Evolutionary conservation across 371 early-diverging fungal genomes (phyloP).

Genomic region (Smittium culicis): DNA sequence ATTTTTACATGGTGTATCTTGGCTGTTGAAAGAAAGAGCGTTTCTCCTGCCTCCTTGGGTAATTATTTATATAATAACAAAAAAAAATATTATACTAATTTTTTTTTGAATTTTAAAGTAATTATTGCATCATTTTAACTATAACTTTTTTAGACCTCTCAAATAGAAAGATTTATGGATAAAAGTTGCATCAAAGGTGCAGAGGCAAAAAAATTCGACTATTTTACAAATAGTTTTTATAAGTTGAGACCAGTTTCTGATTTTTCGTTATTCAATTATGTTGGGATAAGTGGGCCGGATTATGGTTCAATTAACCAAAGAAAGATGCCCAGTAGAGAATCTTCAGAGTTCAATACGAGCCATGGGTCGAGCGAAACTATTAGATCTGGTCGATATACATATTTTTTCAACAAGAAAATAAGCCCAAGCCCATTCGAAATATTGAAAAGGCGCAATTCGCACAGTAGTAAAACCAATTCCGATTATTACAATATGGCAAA

Average conservation of each 20-base stretch:
- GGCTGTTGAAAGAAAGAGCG: conserved; percentile 76
- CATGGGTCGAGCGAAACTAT: not conserved
- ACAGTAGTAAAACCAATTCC: no score
- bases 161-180: no score
- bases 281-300: conserved; percentile 17
- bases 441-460: no score
- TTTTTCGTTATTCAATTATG: conserved; percentile 18
- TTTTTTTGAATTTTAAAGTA: conserved; percentile 10
- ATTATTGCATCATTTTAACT: no score
- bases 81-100: conserved; percentile 9
- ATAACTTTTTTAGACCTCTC: no score
- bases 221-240: conserved; percentile 74
- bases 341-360: not conserved
- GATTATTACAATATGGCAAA: no score
- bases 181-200: no score
- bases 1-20: conserved; percentile 93
- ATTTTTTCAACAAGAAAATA: no score
- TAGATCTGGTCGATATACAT: not conserved
- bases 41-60: conserved; percentile 92
- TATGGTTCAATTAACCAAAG: conserved; percentile 12
- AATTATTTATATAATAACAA: not conserved
- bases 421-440: no score
- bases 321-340: conserved; percentile 2
- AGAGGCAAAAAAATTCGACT: not conserved
- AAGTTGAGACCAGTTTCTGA: conserved; percentile 11